Conservation (phyloP, 2,329 filamentous ascomycete genomes). For the Aspergillus pseudonomiae region DNA sequence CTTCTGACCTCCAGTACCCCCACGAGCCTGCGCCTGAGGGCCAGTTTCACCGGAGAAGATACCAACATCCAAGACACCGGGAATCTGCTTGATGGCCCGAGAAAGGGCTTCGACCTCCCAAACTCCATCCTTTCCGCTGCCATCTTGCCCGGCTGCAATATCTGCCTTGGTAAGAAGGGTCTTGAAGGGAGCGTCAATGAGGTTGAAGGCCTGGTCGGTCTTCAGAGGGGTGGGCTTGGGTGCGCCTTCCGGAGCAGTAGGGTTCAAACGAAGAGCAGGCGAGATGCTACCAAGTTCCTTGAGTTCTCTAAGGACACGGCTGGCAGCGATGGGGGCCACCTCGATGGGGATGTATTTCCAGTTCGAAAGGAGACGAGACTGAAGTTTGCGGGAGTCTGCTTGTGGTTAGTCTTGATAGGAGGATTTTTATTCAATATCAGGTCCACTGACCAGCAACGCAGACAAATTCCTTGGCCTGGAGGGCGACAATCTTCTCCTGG, state of each 20-base stretch:
- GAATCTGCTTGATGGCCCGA: constrained; percentile 74
- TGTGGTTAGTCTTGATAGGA: background rate
- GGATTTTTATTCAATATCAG: background rate
- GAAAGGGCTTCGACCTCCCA: constrained; percentile 83
- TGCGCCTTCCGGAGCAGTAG: constrained; percentile 45
- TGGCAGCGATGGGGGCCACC: constrained; percentile 81
- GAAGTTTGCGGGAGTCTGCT: constrained; percentile 86
- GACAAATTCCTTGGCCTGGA: constrained; percentile 80
- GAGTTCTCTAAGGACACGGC: constrained; percentile 74
- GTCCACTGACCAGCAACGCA: constrained; percentile 72
- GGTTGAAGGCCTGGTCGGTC: constrained; percentile 84
- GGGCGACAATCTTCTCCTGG: constrained; percentile 94
- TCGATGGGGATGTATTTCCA: constrained; percentile 93
- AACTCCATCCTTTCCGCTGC: constrained; percentile 63
- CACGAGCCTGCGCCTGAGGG: constrained; percentile 63
- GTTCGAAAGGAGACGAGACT: constrained; percentile 68
- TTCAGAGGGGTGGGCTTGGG: constrained; percentile 81
- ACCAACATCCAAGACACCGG: constrained; percentile 88
- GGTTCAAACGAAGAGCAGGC: constrained; percentile 72
- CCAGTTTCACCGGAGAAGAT: constrained; percentile 86
- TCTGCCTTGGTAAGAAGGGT: constrained; percentile 69
- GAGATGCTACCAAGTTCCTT: constrained; percentile 70
- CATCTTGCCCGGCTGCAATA: constrained; percentile 50
- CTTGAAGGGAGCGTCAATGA: constrained; percentile 89
- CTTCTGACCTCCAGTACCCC: constrained; percentile 76